A percentile compares a stretch with the other conserved stretches of the same genome.
phyloP scores from a whole-genome alignment of 148 eudicot species.

The Diospyros kaki region DNA sequence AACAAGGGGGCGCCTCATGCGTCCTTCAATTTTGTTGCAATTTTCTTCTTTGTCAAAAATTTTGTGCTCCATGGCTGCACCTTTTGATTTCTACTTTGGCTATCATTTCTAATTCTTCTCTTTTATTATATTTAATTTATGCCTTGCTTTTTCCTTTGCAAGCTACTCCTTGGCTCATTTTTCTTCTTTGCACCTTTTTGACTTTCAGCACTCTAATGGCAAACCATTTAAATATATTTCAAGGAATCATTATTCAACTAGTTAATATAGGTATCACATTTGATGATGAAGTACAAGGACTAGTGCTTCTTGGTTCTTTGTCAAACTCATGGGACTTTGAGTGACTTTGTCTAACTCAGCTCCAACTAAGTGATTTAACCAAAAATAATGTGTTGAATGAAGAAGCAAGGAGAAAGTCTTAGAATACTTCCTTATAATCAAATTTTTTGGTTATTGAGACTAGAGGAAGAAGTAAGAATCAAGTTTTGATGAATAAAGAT shows the following conservation, averaged over 20 bases:
- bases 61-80: too few relatives aligned
- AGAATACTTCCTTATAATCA: background rate
- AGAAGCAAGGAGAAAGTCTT: background rate
- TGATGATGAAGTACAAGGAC: constrained; percentile 7
- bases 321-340: constrained; percentile 4
- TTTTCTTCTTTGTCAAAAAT: too few relatives aligned
- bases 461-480: too few relatives aligned
- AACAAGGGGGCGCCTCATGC: too few relatives aligned
- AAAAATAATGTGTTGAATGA: constrained; percentile 1
- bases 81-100: too few relatives aligned
- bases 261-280: background rate
- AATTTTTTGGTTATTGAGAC: background rate
- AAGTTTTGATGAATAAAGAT: too few relatives aligned
- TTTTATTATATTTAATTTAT: too few relatives aligned
- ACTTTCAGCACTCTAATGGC: background rate
- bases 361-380: background rate
- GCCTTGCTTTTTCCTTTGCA: too few relatives aligned
- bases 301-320: constrained; percentile 8
- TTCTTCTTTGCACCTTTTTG: too few relatives aligned
- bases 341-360: background rate
- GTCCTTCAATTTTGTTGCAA: too few relatives aligned
- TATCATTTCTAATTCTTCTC: too few relatives aligned
- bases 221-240: constrained; percentile 2
- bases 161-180: too few relatives aligned
- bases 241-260: background rate